These are phyloP conservation scores for Lojkania enalia DNA, from an alignment of 2,329 filamentous ascomycete genomes.

Conservation along the genomic window DNA sequence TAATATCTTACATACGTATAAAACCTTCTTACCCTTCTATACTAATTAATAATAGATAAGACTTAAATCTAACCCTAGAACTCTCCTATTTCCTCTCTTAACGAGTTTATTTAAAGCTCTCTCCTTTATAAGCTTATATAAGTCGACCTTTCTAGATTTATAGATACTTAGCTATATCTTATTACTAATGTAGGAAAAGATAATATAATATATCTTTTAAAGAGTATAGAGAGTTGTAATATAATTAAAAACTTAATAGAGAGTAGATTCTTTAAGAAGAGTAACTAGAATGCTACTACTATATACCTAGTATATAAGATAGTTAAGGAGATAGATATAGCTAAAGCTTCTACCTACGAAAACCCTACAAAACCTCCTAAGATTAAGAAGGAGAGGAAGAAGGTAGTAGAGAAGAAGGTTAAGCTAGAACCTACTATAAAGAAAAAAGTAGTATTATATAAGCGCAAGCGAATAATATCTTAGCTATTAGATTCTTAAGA, in stretches of 20 bases:
- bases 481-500: background rate
- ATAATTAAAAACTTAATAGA: background rate
- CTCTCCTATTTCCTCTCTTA: background rate
- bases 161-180: background rate
- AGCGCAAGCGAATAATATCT: background rate
- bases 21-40: background rate
- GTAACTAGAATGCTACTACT: background rate
- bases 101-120: background rate
- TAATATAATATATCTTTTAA: conserved; percentile 1
- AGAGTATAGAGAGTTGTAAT: background rate
- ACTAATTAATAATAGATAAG: conserved; percentile 1
- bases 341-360: background rate
- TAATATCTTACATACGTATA: conserved; percentile 2
- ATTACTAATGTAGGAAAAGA: background rate
- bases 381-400: background rate
- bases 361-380: background rate
- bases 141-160: background rate
- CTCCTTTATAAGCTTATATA: background rate
- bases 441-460: background rate
- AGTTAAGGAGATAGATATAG: background rate
- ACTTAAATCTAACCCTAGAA: background rate
- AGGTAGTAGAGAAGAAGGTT: background rate
- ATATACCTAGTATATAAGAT: conserved; percentile 2
- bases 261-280: background rate
- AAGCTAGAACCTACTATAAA: background rate